Base-by-base conservation (phyloP, 768 basidiomycete species). In the Daedalea quercina region DNA sequence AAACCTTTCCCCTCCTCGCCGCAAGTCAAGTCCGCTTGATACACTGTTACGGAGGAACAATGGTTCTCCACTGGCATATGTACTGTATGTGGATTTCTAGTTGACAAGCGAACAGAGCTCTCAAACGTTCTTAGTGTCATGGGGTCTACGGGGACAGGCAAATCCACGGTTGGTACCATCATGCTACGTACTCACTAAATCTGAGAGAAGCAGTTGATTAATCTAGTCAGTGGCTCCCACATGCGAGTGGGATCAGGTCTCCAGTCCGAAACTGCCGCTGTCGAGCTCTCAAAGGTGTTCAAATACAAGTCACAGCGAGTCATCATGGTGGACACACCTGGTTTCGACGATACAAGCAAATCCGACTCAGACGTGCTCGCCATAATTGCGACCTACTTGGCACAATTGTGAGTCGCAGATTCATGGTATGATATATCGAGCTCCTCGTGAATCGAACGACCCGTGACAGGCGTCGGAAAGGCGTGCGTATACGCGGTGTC, bases 401-500 rank as follows among this genome's bases (percentile, higher is more conserved):
- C 60, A n/a, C 34, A 47, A 19, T 15, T 44, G 59, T 63, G 44
- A 51, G 61, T 57, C 9, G 24, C 9, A 11, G 22, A 17, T 24
- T 42, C 12, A 11, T 28, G 49, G 9, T n/a, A n/a, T n/a, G n/a
- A n/a, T n/a, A n/a, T n/a, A n/a, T n/a, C n/a, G n/a, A n/a, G n/a
- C n/a, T n/a, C n/a, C n/a, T 23, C 8, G 31, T n/a, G 7, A 51
- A 7, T 44, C 15, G 33, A 25, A 8, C 3, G 67, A 59, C 65
- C 35, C 41, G 13, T 9, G 54, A 19, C 26, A 65, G 65, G n/a
- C 61, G 61, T 43, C 50, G 53, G 9, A 25, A 57, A 20, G 51
- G 44, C 23, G 34, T 54, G n/a, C 53, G 49, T 24, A 49, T 67
- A 19, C 57, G 50, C 47, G 67, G 66, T 17, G 34, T 68, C 44